These are phyloP conservation scores for Pyracantha coccinea DNA, from an alignment of 331 rosid species.

Conservation along the genomic window DNA sequence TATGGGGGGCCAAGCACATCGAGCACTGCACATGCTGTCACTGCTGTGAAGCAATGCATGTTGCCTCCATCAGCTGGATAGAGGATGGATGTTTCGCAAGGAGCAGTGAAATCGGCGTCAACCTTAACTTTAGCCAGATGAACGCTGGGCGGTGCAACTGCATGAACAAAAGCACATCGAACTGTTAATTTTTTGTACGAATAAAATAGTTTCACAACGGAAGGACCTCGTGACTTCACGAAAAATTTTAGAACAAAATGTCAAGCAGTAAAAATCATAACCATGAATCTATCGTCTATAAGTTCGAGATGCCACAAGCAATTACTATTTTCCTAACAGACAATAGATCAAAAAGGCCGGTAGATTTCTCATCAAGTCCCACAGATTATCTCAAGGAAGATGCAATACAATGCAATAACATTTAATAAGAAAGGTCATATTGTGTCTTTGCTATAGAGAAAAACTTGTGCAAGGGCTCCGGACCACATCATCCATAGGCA, in stretches of 20 bases:
- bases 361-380: background rate
- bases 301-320: background rate
- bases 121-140: conserved; percentile 75
- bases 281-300: background rate
- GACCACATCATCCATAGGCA: too few relatives aligned
- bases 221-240: background rate
- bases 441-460: too few relatives aligned
- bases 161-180: conserved; percentile 8
- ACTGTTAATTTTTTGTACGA: background rate
- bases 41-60: conserved; percentile 90
- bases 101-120: conserved; percentile 61
- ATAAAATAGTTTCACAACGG: background rate
- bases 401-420: background rate
- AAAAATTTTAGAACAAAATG: background rate
- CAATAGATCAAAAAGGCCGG: background rate
- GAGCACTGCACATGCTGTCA: conserved; percentile 82
- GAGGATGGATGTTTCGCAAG: conserved; percentile 71
- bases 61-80: conserved; percentile 93
- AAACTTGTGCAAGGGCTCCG: too few relatives aligned
- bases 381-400: background rate
- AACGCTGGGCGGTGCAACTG: conserved; percentile 35
- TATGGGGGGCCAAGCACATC: conserved; percentile 98
- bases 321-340: background rate
- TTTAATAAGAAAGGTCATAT: background rate
- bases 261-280: background rate